phyloP scores from a whole-genome alignment of 345 rosid species.

The Linum lewisii region DNA sequence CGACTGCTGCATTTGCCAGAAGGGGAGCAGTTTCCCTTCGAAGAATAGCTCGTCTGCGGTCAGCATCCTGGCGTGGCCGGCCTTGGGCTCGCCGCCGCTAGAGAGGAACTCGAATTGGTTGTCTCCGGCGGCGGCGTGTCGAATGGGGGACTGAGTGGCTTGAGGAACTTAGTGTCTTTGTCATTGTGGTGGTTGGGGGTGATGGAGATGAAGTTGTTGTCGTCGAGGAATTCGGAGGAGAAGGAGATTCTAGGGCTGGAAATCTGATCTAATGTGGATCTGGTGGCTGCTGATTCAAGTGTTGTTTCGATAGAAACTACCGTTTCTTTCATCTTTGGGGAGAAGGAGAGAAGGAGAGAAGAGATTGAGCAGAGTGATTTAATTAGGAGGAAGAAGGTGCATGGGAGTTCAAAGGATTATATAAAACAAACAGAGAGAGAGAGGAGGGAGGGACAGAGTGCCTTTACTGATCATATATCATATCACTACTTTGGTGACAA shows the following conservation, averaged over 20 bases:
- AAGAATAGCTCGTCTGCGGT: constrained; percentile 86
- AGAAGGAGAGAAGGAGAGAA: constrained; percentile 1
- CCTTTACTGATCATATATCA: too few species aligned
- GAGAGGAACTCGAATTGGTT: constrained; percentile 83
- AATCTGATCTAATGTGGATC: constrained; percentile 27
- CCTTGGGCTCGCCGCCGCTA: constrained; percentile 20
- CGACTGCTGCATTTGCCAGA: constrained; percentile 67
- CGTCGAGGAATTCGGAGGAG: constrained; percentile 67
- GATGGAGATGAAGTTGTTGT: constrained; percentile 56
- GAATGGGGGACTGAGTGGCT: neutral
- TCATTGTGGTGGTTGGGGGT: constrained; percentile 32
- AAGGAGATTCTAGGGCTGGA: constrained; percentile 75
- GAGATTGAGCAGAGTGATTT: neutral
- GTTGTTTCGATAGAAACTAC: constrained; percentile 49
- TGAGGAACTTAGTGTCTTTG: constrained; percentile 23
- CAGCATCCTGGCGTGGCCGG: constrained; percentile 37
- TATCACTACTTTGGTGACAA: too few species aligned
- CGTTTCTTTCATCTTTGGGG: neutral
- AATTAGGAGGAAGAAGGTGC: constrained; percentile 12
- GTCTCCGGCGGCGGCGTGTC: constrained; percentile 18
- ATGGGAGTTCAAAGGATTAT: constrained; percentile 15
- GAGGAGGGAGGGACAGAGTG: constrained; percentile 1
- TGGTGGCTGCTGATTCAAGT: constrained; percentile 28
- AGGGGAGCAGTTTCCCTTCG: constrained; percentile 85
- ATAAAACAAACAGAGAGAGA: constrained; percentile 13